These are phyloP conservation scores for Russula griseocarnosa DNA, from an alignment of 768 basidiomycete genomes.

Conservation along the genomic window DNA sequence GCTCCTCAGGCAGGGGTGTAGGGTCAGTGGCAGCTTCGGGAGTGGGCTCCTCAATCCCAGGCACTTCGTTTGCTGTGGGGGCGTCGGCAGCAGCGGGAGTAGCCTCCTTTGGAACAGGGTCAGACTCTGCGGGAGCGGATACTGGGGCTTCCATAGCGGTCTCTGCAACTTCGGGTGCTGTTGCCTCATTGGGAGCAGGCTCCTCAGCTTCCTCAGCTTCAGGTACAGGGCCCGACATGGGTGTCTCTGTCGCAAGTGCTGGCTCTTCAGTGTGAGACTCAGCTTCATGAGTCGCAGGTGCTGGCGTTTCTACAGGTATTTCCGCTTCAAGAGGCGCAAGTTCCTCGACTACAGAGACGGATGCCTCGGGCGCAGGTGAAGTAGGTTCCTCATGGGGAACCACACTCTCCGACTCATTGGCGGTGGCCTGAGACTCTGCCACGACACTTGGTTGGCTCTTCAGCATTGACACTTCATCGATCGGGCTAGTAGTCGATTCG, in stretches of 20 bases:
- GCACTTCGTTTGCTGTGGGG: not conserved
- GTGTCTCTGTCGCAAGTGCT: not conserved
- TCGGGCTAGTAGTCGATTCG: not conserved
- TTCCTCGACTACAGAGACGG: slow-evolving; percentile 8
- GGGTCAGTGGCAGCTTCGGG: not conserved
- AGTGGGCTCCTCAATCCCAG: not conserved
- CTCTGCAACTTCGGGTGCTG: not conserved
- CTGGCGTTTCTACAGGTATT: not conserved
- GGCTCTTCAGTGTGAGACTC: not conserved
- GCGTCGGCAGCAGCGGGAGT: not conserved
- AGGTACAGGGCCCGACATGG: not conserved
- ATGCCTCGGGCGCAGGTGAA: not conserved
- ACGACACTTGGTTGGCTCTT: not conserved
- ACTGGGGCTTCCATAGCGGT: not conserved
- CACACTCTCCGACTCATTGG: slow-evolving; percentile 4
- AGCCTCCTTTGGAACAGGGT: not conserved
- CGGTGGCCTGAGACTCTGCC: not conserved
- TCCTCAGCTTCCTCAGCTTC: slow-evolving; percentile 4
- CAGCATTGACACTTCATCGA: not conserved
- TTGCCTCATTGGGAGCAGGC: not conserved
- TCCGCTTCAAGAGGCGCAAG: not conserved
- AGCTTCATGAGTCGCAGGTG: not conserved
- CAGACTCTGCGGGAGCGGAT: not conserved
- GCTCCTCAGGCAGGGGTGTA: not conserved
- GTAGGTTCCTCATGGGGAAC: not conserved